Evolutionary conservation across 768 basidiomycete genomes (phyloP), one percentile per base, ranked within the genome.

Genomic region (Clavulina sp.): DNA sequence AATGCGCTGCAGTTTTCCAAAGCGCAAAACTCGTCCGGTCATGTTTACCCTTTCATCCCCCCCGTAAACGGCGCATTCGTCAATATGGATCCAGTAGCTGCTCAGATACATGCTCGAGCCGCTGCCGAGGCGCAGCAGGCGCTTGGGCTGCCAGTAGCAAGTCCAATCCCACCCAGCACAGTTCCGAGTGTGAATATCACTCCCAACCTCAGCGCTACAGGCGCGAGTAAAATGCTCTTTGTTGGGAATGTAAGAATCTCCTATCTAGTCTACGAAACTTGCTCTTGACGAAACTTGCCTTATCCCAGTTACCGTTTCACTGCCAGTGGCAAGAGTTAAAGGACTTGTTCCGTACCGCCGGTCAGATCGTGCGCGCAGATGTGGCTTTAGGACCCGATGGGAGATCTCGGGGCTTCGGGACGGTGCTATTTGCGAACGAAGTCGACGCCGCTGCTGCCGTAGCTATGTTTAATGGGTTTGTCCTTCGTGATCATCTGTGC

Each of bases 301-400:
- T 13, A 54, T 52, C n/a, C n/a, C n/a, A 89, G 86, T 75, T 92
- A 16, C 88, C 88, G 0, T 91, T 89, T 66, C 88, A 91, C 59
- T 83, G 81, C 58, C 88, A 91, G 29, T 99, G 93, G 93, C 93
- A 99, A 64, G 93, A 97, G 63, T 69, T 97, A 52, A 97, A 97
- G 62, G 93, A 97, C 65, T 70, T 97, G 28, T 96, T 97, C 80
- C 80, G 93, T 52, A 78, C 86, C 28, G 86, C 93, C 41, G 93
- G 93, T 4, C 85, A 87, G 61, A 92, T 99, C 58, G 78, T 96
- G 57, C 80, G 93, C 43, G 89, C 93, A 52, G 93, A 97, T 63
- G 88, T 96, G 56, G 91, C 92, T 58, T 83, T 93, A 52, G 87
- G 85, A 54, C 78, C 80, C 21, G 89, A 95, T 64, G 92, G 92